Percentiles rank a stretch among this genome's conserved stretches.
Conservation (phyloP, 2,329 filamentous ascomycete species). For the Fusarium sp. region DNA sequence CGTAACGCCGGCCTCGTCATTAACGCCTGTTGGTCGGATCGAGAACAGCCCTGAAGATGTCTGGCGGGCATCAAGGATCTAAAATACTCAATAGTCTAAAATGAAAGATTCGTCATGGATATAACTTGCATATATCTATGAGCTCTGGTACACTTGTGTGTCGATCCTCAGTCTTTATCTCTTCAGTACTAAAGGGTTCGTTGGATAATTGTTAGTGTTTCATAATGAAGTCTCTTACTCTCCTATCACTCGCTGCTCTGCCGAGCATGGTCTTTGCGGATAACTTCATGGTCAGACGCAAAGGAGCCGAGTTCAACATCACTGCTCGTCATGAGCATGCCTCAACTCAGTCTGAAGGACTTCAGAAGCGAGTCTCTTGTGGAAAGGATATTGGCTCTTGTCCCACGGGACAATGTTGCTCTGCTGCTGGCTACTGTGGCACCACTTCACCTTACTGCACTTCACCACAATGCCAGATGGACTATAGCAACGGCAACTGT, state of each 20-base stretch:
- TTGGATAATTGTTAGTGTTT: neutral
- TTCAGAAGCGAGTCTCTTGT: slow-evolving; percentile 37
- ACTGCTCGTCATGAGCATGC: neutral
- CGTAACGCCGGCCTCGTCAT: slow-evolving; percentile 1
- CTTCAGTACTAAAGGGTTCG: neutral
- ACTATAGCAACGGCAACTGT: slow-evolving; percentile 50
- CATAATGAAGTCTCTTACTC: slow-evolving; percentile 12
- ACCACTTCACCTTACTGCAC: slow-evolving; percentile 47
- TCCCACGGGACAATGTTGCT: slow-evolving; percentile 49
- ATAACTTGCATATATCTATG: neutral
- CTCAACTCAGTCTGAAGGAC: neutral
- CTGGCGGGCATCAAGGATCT: neutral
- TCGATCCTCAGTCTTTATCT: neutral
- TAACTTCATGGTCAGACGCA: slow-evolving; percentile 11
- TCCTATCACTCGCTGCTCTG: neutral
- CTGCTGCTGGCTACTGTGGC: slow-evolving; percentile 51
- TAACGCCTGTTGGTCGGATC: neutral
- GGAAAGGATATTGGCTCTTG: slow-evolving; percentile 49
- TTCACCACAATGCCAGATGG: slow-evolving; percentile 52
- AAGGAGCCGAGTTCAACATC: slow-evolving; percentile 20
- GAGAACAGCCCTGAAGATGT: neutral
- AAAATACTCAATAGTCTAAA: too few species aligned
- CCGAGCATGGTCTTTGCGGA: slow-evolving; percentile 1
- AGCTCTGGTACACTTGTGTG: neutral
- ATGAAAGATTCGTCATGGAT: neutral